phyloP scores from a whole-genome alignment of 345 rosid genomes.

The Salix suchowensis region DNA sequence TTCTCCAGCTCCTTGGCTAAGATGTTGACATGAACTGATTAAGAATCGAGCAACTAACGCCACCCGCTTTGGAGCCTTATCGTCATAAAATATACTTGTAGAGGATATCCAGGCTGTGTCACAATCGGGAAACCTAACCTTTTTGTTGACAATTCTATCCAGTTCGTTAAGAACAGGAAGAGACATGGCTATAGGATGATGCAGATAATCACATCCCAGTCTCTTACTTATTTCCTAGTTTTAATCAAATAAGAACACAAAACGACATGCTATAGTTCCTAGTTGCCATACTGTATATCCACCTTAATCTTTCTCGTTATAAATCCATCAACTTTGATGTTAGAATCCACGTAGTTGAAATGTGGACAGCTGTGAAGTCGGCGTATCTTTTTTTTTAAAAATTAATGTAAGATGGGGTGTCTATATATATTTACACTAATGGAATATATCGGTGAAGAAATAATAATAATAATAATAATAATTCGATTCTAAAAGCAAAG shows the following conservation, averaged over 20 bases:
- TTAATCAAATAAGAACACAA: not conserved
- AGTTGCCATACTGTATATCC: not conserved
- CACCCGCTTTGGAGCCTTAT: slow-evolving; percentile 43
- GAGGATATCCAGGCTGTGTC: slow-evolving; percentile 16
- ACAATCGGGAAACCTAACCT: slow-evolving; percentile 15
- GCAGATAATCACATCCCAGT: not conserved
- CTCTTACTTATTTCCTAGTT: not conserved
- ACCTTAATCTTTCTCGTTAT: not conserved
- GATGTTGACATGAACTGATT: slow-evolving; percentile 28
- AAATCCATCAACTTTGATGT: not conserved
- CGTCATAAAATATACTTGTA: not conserved
- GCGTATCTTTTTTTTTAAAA: not conserved
- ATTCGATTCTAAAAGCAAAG: no score
- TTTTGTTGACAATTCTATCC: not conserved
- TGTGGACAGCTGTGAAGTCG: not conserved
- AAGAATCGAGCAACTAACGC: slow-evolving; percentile 28
- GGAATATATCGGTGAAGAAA: not conserved
- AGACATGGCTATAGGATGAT: no score
- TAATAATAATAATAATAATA: no score
- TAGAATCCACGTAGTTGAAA: not conserved
- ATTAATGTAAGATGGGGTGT: not conserved
- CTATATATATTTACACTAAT: no score
- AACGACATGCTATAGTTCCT: not conserved
- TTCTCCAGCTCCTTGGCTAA: slow-evolving; percentile 15
- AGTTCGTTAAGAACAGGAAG: not conserved